A percentile compares a stretch with the other conserved stretches of the same genome.
Conservation (phyloP, 2,329 filamentous ascomycete genomes). For the Grosmannia huntii region DNA sequence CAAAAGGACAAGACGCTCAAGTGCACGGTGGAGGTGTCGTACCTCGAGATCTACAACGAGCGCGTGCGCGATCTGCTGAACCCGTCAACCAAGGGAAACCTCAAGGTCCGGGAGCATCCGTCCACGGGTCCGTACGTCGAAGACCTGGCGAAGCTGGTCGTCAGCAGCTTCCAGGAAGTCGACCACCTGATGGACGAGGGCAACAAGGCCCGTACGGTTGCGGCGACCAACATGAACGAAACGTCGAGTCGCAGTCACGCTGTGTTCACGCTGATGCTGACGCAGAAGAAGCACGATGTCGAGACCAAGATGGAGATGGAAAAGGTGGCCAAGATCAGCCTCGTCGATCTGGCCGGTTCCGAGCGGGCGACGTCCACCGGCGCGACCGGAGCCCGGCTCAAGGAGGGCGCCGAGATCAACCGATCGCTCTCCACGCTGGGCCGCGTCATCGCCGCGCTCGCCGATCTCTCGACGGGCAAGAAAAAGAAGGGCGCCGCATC, state of each 20-base stretch:
- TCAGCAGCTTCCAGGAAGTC: slow-evolving; percentile 87
- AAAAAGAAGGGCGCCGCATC: slow-evolving; percentile 56
- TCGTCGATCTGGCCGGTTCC: slow-evolving; percentile 95
- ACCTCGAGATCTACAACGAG: slow-evolving; percentile 99
- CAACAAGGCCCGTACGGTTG: slow-evolving; percentile 95
- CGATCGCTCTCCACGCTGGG: slow-evolving; percentile 89
- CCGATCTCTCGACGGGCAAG: slow-evolving; percentile 77
- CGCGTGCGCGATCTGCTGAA: slow-evolving; percentile 88
- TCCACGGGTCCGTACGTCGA: slow-evolving; percentile 95
- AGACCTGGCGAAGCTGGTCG: slow-evolving; percentile 85
- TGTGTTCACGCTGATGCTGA: slow-evolving; percentile 91
- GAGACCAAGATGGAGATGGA: slow-evolving; percentile 97
- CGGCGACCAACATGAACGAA: slow-evolving; percentile 99
- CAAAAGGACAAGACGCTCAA: slow-evolving; percentile 78
- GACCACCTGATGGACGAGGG: slow-evolving; percentile 98
- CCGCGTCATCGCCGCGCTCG: slow-evolving; percentile 91
- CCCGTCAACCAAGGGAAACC: slow-evolving; percentile 54
- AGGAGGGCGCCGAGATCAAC: slow-evolving; percentile 98
- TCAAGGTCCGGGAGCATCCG: slow-evolving; percentile 93
- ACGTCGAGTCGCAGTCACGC: slow-evolving; percentile 97
- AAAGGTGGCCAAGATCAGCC: slow-evolving; percentile 93
- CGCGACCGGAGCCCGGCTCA: slow-evolving; percentile 84
- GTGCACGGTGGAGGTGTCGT: slow-evolving; percentile 94
- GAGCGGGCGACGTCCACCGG: slow-evolving; percentile 96
- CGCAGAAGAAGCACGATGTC: slow-evolving; percentile 79